Evolutionary conservation across 139 green algal species (phyloP).

Genomic region (Micractinium sp.): DNA sequence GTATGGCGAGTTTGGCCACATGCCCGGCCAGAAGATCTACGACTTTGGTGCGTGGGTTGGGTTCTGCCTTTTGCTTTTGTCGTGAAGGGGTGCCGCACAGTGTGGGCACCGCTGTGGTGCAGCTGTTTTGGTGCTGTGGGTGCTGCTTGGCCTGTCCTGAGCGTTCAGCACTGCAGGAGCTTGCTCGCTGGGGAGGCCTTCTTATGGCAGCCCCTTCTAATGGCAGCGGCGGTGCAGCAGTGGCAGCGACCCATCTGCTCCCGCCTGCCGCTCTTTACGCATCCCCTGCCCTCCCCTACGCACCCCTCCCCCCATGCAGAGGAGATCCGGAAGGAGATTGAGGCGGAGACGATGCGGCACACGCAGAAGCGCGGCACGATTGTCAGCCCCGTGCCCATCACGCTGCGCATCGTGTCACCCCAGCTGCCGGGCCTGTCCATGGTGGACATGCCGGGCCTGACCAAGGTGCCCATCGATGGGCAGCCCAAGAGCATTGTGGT

Average conservation of each 20-base stretch:
- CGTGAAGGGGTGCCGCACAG: too few relatives aligned
- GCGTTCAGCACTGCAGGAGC: too few relatives aligned
- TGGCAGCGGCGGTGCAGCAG: too few relatives aligned
- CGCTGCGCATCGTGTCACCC: conserved; percentile 90
- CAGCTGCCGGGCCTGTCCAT: conserved; percentile 94
- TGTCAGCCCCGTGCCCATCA: conserved; percentile 94
- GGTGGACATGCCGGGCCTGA: conserved; percentile 97
- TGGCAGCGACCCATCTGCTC: background rate
- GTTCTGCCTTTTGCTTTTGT: too few relatives aligned
- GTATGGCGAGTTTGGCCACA: conserved; percentile 93
- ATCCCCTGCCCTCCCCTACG: background rate
- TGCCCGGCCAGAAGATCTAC: conserved; percentile 72
- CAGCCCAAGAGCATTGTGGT: conserved; percentile 93
- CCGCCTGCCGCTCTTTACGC: background rate
- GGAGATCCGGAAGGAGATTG: conserved; percentile 90
- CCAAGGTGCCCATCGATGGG: conserved; percentile 97
- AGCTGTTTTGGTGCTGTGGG: background rate
- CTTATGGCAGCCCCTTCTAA: too few relatives aligned
- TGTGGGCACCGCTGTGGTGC: too few relatives aligned
- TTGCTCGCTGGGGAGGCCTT: too few relatives aligned
- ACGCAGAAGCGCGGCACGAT: conserved; percentile 72
- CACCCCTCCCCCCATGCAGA: conserved; percentile 49
- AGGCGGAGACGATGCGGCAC: conserved; percentile 88
- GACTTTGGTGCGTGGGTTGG: conserved; percentile 77
- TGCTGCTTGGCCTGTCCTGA: too few relatives aligned